Conservation (phyloP, 495 filamentous ascomycete species). For the Neurospora cerealis region DNA sequence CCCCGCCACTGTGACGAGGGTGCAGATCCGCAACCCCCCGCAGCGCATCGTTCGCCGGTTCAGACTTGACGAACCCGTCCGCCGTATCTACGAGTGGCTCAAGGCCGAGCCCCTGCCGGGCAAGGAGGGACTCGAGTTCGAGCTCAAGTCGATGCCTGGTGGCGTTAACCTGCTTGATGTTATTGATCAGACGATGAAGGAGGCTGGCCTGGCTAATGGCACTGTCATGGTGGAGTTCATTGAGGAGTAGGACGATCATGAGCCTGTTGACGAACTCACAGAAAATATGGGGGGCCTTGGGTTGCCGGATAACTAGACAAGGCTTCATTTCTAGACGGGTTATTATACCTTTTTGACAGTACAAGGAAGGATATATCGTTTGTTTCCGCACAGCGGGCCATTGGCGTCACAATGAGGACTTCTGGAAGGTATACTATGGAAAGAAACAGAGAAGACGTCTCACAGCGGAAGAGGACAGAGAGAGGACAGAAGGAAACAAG, state of each 20-base stretch:
- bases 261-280: not conserved
- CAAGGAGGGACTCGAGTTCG: constrained; percentile 69
- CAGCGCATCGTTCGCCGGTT: constrained; percentile 80
- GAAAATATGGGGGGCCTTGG: not conserved
- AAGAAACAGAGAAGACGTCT: not conserved
- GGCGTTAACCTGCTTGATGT: constrained; percentile 71
- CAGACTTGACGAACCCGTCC: constrained; percentile 64
- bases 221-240: constrained; percentile 89
- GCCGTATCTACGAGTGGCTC: constrained; percentile 88
- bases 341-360: not conserved
- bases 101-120: constrained; percentile 73
- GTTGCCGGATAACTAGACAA: not conserved
- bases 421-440: not conserved
- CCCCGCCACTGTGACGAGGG: constrained; percentile 64
- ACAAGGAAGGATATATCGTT: not conserved
- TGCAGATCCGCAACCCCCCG: constrained; percentile 78
- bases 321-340: not conserved
- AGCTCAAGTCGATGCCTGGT: constrained; percentile 60
- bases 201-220: constrained; percentile 80
- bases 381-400: not conserved
- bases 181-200: constrained; percentile 61
- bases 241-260: constrained; percentile 38
- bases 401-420: not conserved
- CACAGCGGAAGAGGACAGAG: not conserved
- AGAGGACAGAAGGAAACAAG: not conserved